Evolutionary conservation across 2,329 filamentous ascomycete species (phyloP).

Genomic region (Monilinia aucupariae): DNA sequence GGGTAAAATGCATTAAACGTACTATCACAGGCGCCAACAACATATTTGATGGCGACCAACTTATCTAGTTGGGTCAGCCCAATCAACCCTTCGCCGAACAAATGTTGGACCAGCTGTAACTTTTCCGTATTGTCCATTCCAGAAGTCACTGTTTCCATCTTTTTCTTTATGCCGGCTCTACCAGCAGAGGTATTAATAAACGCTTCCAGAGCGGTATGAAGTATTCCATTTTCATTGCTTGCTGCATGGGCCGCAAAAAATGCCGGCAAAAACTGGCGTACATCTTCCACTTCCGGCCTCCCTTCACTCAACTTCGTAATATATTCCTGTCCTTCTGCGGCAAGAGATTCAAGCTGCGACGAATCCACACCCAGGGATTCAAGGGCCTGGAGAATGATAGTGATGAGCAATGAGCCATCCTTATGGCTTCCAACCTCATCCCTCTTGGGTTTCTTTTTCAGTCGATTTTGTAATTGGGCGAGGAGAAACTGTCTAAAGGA

Average conservation of each 20-base stretch:
- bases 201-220: constrained; percentile 10
- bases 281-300: constrained; percentile 19
- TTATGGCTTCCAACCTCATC: constrained; percentile 14
- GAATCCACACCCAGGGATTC: constrained; percentile 20
- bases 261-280: constrained; percentile 19
- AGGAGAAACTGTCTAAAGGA: constrained; percentile 26
- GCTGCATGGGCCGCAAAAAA: constrained; percentile 25
- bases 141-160: constrained; percentile 17
- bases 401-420: constrained; percentile 21
- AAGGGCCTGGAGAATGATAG: constrained; percentile 29
- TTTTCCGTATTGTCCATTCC: constrained; percentile 25
- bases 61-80: constrained; percentile 25
- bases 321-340: constrained; percentile 19
- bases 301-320: constrained; percentile 12
- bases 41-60: constrained; percentile 25
- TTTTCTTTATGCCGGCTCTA: constrained; percentile 24
- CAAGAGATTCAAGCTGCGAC: constrained; percentile 20
- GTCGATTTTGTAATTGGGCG: constrained; percentile 20
- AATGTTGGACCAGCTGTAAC: constrained; percentile 23
- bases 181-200: constrained; percentile 24
- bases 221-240: neutral
- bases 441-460: constrained; percentile 22
- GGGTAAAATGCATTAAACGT: constrained; percentile 6
- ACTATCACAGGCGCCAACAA: constrained; percentile 32
- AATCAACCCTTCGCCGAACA: constrained; percentile 20